Conservation (phyloP, 371 early-diverging fungal genomes). For the Mucor saturninus region DNA sequence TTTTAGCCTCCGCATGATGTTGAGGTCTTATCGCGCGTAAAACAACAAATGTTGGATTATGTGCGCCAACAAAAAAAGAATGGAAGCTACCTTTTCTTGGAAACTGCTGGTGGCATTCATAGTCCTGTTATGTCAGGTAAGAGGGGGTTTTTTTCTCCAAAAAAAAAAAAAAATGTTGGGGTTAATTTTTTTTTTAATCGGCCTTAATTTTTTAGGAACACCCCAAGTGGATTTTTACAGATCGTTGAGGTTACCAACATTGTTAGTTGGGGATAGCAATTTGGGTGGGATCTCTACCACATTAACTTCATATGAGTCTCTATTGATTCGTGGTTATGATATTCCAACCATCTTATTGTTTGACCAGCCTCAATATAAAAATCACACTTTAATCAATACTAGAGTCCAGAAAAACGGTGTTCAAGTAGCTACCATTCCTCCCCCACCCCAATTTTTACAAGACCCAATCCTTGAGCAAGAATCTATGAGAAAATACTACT, state of each 20-base stretch:
- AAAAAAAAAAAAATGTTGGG: conserved; percentile 1
- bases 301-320: conserved; percentile 73
- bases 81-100: conserved; percentile 62
- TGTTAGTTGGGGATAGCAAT: conserved; percentile 77
- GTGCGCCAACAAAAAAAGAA: conserved; percentile 33
- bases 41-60: conserved; percentile 42
- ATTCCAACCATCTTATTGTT: conserved; percentile 72
- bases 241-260: conserved; percentile 69
- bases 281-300: conserved; percentile 87
- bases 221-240: conserved; percentile 78
- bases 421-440: conserved; percentile 50
- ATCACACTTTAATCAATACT: conserved; percentile 57
- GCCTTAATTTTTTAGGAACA: conserved; percentile 44
- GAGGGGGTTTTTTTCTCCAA: no score
- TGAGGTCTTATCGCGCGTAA: conserved; percentile 51
- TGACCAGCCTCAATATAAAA: conserved; percentile 61
- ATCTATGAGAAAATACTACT: conserved; percentile 65
- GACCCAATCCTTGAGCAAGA: conserved; percentile 55
- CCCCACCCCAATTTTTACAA: conserved; percentile 52
- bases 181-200: not conserved
- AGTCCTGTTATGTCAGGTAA: conserved; percentile 82
- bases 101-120: conserved; percentile 79
- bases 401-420: conserved; percentile 20
- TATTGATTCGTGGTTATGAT: conserved; percentile 75
- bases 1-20: conserved; percentile 54